Conservation (phyloP, 495 filamentous ascomycete species). For the Filosporella fistucella region DNA sequence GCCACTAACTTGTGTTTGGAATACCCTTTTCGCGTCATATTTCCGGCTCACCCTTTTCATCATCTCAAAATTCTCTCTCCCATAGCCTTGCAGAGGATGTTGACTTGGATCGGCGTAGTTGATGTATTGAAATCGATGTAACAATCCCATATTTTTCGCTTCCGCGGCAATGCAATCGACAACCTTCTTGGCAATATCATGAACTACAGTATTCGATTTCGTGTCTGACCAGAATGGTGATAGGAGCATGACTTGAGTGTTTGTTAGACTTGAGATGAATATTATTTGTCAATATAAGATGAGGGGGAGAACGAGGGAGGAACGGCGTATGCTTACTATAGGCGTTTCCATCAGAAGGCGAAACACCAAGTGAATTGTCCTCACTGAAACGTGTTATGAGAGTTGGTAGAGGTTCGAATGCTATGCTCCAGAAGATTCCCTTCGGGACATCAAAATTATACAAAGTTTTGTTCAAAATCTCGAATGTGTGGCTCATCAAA, state of each 20-base stretch:
- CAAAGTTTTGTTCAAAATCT: conserved; percentile 10
- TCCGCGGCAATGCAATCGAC: not conserved
- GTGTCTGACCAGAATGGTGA: not conserved
- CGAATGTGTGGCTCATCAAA: conserved; percentile 3
- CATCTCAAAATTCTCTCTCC: conserved; percentile 31
- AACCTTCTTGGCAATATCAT: not conserved
- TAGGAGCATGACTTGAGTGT: not conserved
- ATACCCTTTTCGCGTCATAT: conserved; percentile 43
- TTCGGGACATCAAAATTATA: conserved; percentile 6
- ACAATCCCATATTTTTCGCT: conserved; percentile 1
- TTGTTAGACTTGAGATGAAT: too few relatives aligned
- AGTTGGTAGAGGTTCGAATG: conserved; percentile 15
- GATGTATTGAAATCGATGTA: conserved; percentile 9
- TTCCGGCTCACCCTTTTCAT: conserved; percentile 34
- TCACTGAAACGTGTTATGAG: conserved; percentile 13
- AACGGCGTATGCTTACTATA: not conserved
- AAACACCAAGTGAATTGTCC: conserved; percentile 14
- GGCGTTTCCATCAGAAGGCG: conserved; percentile 9
- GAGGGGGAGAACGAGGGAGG: not conserved
- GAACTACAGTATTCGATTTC: not conserved
- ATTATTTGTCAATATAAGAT: not conserved
- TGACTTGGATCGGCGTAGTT: conserved; percentile 39
- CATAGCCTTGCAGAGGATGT: conserved; percentile 41
- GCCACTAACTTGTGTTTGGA: conserved; percentile 25
- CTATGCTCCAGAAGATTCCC: conserved; percentile 11